These are phyloP conservation scores for Annulohypoxylon stygium DNA, from an alignment of 495 filamentous ascomycete genomes.

Conservation along the genomic window DNA sequence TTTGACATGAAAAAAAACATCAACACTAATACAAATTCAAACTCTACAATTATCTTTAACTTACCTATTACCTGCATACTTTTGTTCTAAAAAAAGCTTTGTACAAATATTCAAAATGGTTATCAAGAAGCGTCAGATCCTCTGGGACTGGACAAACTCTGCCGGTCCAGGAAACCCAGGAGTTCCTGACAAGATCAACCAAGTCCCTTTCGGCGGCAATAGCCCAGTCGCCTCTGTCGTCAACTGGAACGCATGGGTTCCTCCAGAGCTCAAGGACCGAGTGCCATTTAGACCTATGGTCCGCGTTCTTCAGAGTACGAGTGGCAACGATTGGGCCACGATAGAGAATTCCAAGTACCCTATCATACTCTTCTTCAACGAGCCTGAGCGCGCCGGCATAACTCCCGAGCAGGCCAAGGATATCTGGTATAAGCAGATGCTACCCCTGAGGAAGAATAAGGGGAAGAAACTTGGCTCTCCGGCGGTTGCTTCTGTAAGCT, in stretches of 20 bases:
- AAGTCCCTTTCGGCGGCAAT: constrained; percentile 42
- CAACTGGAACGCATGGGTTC: constrained; percentile 64
- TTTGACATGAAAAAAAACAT: not conserved
- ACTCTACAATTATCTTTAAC: not conserved
- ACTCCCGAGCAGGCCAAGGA: constrained; percentile 56
- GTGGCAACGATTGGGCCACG: constrained; percentile 56
- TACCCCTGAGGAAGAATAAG: constrained; percentile 55
- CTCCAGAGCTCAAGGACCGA: constrained; percentile 58
- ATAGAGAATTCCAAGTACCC: constrained; percentile 47
- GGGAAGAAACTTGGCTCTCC: constrained; percentile 56
- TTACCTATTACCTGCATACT: not conserved
- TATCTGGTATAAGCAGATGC: constrained; percentile 57
- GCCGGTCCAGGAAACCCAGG: constrained; percentile 44
- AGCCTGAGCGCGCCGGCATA: constrained; percentile 60
- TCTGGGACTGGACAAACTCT: constrained; percentile 65
- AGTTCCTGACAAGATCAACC: constrained; percentile 53
- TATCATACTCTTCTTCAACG: constrained; percentile 63
- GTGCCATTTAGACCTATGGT: constrained; percentile 61
- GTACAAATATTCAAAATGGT: constrained; percentile 37
- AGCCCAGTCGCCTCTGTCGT: constrained; percentile 55
- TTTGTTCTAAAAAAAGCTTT: not conserved
- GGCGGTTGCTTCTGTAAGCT: constrained; percentile 47
- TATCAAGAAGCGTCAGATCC: constrained; percentile 58
- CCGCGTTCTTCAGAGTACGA: constrained; percentile 49
- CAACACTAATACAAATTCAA: not conserved